phyloP scores from a whole-genome alignment of 768 basidiomycete genomes.

The Sporobolomyces pararoseus region DNA sequence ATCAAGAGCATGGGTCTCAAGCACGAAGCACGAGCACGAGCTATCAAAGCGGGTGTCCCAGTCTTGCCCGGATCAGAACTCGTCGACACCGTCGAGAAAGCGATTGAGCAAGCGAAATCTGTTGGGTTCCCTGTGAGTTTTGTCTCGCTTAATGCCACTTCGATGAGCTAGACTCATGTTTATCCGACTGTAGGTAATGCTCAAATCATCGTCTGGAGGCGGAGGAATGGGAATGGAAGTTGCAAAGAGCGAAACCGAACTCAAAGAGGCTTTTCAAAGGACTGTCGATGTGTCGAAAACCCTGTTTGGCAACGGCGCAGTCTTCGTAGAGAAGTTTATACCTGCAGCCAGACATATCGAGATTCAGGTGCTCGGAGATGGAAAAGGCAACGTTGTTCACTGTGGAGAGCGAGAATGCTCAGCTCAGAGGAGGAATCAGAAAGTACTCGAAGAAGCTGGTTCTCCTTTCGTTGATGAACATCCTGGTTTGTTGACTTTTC shows the following conservation, averaged over 20 bases:
- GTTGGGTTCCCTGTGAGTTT: constrained; percentile 59
- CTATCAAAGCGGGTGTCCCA: constrained; percentile 48
- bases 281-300: constrained; percentile 25
- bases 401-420: constrained; percentile 66
- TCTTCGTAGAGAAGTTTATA: constrained; percentile 60
- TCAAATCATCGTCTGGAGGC: constrained; percentile 59
- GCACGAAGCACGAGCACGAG: constrained; percentile 29
- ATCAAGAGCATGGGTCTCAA: constrained; percentile 28
- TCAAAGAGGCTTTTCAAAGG: not conserved
- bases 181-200: constrained; percentile 13
- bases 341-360: constrained; percentile 35
- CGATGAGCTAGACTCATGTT: not conserved
- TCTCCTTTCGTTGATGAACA: constrained; percentile 58
- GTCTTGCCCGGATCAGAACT: constrained; percentile 56
- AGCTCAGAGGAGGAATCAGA: constrained; percentile 66
- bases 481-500: constrained; percentile 51
- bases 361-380: constrained; percentile 61
- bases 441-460: constrained; percentile 67
- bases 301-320: constrained; percentile 55
- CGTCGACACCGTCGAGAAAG: constrained; percentile 53
- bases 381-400: constrained; percentile 57
- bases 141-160: not conserved
- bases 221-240: constrained; percentile 67
- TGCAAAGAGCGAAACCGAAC: constrained; percentile 53
- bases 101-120: constrained; percentile 50